Conservation (phyloP, 108 stramenopile species). For the Skeletonema marinoi region DNA sequence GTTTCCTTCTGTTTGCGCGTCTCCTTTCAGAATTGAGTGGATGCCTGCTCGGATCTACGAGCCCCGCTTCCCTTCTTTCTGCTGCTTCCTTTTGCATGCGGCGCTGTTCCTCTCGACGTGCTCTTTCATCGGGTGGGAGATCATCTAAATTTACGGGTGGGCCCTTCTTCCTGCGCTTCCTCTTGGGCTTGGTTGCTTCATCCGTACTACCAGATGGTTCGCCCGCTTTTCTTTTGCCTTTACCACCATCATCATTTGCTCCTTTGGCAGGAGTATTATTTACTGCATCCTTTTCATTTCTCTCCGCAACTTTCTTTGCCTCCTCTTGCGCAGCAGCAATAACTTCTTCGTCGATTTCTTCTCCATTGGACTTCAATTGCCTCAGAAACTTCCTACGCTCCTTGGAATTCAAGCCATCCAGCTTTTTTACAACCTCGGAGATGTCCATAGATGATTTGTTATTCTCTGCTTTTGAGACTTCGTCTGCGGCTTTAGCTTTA, state of each 20-base stretch:
- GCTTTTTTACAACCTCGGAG: slow-evolving; percentile 42
- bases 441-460: neutral
- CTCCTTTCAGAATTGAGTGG: slow-evolving; percentile 87
- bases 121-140: slow-evolving; percentile 76
- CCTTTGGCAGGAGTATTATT: slow-evolving; percentile 30
- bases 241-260: slow-evolving; percentile 32
- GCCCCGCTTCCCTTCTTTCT: slow-evolving; percentile 54
- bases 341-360: slow-evolving; percentile 12
- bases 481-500: neutral
- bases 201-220: slow-evolving; percentile 27
- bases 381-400: slow-evolving; percentile 49
- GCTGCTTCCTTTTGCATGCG: slow-evolving; percentile 73
- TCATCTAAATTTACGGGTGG: slow-evolving; percentile 37
- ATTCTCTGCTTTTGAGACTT: neutral
- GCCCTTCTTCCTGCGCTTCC: slow-evolving; percentile 35
- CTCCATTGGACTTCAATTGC: slow-evolving; percentile 18
- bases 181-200: slow-evolving; percentile 30
- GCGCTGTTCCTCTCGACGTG: slow-evolving; percentile 75
- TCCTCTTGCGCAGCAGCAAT: slow-evolving; percentile 40
- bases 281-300: slow-evolving; percentile 21
- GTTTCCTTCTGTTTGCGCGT: slow-evolving; percentile 85
- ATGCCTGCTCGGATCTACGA: slow-evolving; percentile 48
- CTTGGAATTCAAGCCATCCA: slow-evolving; percentile 81
- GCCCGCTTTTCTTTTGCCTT: slow-evolving; percentile 27
- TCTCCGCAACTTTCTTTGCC: slow-evolving; percentile 33